phyloP scores from a whole-genome alignment of 2,329 filamentous ascomycete species.

The Epichloe aotearoae region DNA sequence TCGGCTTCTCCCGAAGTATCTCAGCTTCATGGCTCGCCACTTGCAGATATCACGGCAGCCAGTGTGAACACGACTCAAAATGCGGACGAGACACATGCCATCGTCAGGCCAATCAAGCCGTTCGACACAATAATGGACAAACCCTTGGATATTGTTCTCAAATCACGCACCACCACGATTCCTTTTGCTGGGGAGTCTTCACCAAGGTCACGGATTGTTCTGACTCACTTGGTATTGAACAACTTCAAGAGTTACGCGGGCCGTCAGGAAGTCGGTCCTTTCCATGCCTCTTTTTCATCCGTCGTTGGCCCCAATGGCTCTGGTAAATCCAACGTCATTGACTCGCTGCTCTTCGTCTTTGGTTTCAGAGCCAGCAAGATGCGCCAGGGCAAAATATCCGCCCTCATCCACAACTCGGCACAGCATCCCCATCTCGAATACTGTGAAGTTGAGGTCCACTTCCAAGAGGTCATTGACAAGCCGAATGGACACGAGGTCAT shows the following conservation, averaged over 20 bases:
- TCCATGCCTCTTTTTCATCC: slow-evolving; percentile 93
- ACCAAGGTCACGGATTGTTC: slow-evolving; percentile 78
- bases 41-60: slow-evolving; percentile 60
- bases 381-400: slow-evolving; percentile 96
- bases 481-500: slow-evolving; percentile 63
- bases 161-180: slow-evolving; percentile 60
- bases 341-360: slow-evolving; percentile 96
- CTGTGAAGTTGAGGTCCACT: slow-evolving; percentile 94
- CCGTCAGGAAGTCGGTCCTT: slow-evolving; percentile 86
- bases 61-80: slow-evolving; percentile 38
- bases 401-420: slow-evolving; percentile 93
- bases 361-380: slow-evolving; percentile 98
- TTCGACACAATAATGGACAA: slow-evolving; percentile 70
- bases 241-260: slow-evolving; percentile 99
- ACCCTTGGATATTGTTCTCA: slow-evolving; percentile 88
- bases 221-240: slow-evolving; percentile 79
- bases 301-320: slow-evolving; percentile 97
- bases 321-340: slow-evolving; percentile 97
- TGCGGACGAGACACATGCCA: slow-evolving; percentile 19
- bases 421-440: slow-evolving; percentile 71
- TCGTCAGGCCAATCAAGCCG: slow-evolving; percentile 59
- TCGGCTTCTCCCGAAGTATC: slow-evolving; percentile 45
- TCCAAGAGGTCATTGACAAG: slow-evolving; percentile 86
- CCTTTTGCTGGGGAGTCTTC: slow-evolving; percentile 59
- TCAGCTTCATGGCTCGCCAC: slow-evolving; percentile 39